Evolutionary conservation across 495 filamentous ascomycete genomes (phyloP).

Genomic region (Penicillium nucicola): DNA sequence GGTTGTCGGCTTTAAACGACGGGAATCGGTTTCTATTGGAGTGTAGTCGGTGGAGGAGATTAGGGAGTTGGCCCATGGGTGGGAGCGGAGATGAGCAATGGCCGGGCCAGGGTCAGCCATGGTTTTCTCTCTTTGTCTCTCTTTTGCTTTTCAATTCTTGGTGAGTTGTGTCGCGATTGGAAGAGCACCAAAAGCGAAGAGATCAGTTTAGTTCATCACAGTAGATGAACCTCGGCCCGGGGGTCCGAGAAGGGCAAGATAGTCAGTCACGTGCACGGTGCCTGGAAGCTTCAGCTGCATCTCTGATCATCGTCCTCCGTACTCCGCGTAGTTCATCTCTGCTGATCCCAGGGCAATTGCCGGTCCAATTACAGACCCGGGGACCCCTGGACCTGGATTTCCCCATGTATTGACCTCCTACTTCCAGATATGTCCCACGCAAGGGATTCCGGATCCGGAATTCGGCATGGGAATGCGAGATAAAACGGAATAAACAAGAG

Average conservation of each 20-base stretch:
- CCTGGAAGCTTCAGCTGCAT: slow-evolving; percentile 2
- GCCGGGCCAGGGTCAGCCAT: slow-evolving; percentile 19
- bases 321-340: too few species aligned
- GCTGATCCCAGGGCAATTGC: background rate
- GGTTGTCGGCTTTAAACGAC: slow-evolving; percentile 31
- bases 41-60: slow-evolving; percentile 29
- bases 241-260: slow-evolving; percentile 1
- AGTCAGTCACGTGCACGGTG: slow-evolving; percentile 2
- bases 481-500: slow-evolving; percentile 2
- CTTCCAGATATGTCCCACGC: slow-evolving; percentile 18
- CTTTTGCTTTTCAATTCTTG: background rate
- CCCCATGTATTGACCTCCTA: background rate
- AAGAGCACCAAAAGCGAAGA: background rate
- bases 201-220: too few species aligned
- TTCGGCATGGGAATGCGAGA: slow-evolving; percentile 19
- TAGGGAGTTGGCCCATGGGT: slow-evolving; percentile 27
- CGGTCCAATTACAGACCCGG: slow-evolving; percentile 2
- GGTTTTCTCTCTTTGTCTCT: slow-evolving; percentile 1
- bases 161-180: too few species aligned
- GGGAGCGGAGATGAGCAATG: slow-evolving; percentile 22
- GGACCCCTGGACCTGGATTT: background rate
- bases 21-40: slow-evolving; percentile 35
- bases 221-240: slow-evolving; percentile 8
- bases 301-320: too few species aligned
- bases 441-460: slow-evolving; percentile 19